Conservation (phyloP, 257 asterid genomes). For the Osmanthus fragrans region DNA sequence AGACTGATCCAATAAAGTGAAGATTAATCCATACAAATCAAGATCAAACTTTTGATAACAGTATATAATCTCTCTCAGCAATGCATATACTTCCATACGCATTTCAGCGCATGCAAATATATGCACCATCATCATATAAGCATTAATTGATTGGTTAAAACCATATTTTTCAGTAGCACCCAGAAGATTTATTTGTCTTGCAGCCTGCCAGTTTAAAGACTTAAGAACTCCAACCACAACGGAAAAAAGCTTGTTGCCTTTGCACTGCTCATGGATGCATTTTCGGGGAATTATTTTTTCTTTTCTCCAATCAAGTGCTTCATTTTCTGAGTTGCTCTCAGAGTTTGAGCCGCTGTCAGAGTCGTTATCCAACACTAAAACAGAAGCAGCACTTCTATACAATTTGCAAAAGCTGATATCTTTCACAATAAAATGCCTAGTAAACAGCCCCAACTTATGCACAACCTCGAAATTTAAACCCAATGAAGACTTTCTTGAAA, state of each 20-base stretch:
- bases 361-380: slow-evolving; percentile 33
- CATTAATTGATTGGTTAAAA: slow-evolving; percentile 33
- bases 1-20: slow-evolving; percentile 29
- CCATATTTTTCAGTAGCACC: slow-evolving; percentile 49
- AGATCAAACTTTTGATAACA: slow-evolving; percentile 35
- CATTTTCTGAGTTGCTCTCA: slow-evolving; percentile 35
- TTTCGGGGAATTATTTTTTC: not conserved
- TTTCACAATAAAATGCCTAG: slow-evolving; percentile 17
- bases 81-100: slow-evolving; percentile 44
- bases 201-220: slow-evolving; percentile 52
- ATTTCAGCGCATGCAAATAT: slow-evolving; percentile 51
- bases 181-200: slow-evolving; percentile 36
- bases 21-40: slow-evolving; percentile 39
- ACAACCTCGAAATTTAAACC: slow-evolving; percentile 24
- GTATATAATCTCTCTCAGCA: slow-evolving; percentile 45
- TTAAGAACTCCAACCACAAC: slow-evolving; percentile 56
- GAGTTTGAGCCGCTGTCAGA: slow-evolving; percentile 44
- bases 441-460: slow-evolving; percentile 24
- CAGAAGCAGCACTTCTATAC: slow-evolving; percentile 43
- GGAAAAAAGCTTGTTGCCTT: slow-evolving; percentile 31
- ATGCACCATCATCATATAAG: slow-evolving; percentile 43
- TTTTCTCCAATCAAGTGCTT: slow-evolving; percentile 27
- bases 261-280: slow-evolving; percentile 6
- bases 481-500: slow-evolving; percentile 31
- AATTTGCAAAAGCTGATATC: slow-evolving; percentile 29